phyloP scores from a whole-genome alignment of 371 early-diverging fungal genomes.

The Rhizopus delemar region DNA sequence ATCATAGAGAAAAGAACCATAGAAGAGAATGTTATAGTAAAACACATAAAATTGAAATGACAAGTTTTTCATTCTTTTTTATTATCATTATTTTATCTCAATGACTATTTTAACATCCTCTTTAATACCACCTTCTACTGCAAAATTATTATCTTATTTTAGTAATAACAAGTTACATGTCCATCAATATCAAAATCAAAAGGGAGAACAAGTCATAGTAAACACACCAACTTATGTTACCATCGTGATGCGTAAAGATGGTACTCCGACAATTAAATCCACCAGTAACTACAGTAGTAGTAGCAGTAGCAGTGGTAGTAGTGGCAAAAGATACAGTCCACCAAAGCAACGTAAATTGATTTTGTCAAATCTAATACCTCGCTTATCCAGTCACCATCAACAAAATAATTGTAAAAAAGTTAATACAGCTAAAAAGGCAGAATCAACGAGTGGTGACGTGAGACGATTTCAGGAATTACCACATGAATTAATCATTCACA shows the following conservation, averaged over 20 bases:
- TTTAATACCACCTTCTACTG: slow-evolving; percentile 21
- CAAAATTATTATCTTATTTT: slow-evolving; percentile 27
- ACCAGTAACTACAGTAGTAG: neutral
- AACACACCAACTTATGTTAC: slow-evolving; percentile 23
- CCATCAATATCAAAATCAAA: slow-evolving; percentile 1
- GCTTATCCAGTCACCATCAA: neutral
- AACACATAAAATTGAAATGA: slow-evolving; percentile 1
- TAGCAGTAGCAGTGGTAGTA: neutral
- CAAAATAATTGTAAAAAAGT: neutral
- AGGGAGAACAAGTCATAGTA: neutral
- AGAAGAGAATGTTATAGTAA: slow-evolving; percentile 7
- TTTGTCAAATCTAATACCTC: slow-evolving; percentile 21
- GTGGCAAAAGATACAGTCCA: neutral
- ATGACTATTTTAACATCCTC: slow-evolving; percentile 26
- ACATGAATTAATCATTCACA: slow-evolving; percentile 16
- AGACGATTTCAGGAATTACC: slow-evolving; percentile 16
- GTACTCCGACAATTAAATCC: slow-evolving; percentile 27
- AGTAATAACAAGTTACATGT: slow-evolving; percentile 10
- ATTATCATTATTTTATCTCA: slow-evolving; percentile 2
- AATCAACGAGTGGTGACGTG: too few species aligned
- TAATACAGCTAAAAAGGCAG: too few species aligned
- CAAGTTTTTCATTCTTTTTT: slow-evolving; percentile 5
- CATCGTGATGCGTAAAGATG: slow-evolving; percentile 29
- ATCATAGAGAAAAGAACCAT: slow-evolving; percentile 7
- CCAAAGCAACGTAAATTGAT: slow-evolving; percentile 22